Conservation (phyloP, 1,284 basidiomycete genomes). For the Fomes fomentarius region DNA sequence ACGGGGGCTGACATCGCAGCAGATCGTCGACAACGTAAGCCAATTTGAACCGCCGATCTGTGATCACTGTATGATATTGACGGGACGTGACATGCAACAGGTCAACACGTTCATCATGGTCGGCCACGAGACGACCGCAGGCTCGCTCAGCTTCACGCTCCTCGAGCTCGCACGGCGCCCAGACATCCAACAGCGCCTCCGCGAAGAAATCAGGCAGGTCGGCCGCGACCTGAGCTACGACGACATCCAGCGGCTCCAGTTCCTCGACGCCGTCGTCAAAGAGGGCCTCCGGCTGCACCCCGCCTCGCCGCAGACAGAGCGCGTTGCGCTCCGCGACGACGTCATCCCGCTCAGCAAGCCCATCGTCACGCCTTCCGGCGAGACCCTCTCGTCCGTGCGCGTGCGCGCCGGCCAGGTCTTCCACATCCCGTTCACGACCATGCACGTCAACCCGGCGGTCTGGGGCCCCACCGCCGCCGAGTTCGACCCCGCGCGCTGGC, state of each 20-base stretch:
- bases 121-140: conserved; percentile 39
- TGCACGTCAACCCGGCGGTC: conserved; percentile 39
- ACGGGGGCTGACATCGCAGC: conserved; percentile 21
- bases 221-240: conserved; percentile 41
- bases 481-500: conserved; percentile 46
- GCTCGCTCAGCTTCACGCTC: conserved; percentile 35
- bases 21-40: conserved; percentile 33
- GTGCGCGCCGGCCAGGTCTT: conserved; percentile 44
- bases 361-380: conserved; percentile 35
- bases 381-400: conserved; percentile 33
- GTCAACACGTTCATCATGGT: conserved; percentile 35
- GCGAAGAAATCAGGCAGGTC: conserved; percentile 47
- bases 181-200: conserved; percentile 51
- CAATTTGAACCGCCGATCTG: no score
- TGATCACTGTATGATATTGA: not conserved
- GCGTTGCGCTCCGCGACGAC: conserved; percentile 42
- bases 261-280: conserved; percentile 56
- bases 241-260: conserved; percentile 47
- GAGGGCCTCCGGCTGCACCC: conserved; percentile 43
- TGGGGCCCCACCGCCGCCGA: conserved; percentile 46
- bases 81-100: conserved; percentile 2
- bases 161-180: conserved; percentile 51
- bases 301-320: conserved; percentile 41
- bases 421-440: conserved; percentile 35
- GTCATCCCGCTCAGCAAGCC: conserved; percentile 47